Evolutionary conservation across 2,329 filamentous ascomycete species (phyloP).

Genomic region (Westerdykella ornata): DNA sequence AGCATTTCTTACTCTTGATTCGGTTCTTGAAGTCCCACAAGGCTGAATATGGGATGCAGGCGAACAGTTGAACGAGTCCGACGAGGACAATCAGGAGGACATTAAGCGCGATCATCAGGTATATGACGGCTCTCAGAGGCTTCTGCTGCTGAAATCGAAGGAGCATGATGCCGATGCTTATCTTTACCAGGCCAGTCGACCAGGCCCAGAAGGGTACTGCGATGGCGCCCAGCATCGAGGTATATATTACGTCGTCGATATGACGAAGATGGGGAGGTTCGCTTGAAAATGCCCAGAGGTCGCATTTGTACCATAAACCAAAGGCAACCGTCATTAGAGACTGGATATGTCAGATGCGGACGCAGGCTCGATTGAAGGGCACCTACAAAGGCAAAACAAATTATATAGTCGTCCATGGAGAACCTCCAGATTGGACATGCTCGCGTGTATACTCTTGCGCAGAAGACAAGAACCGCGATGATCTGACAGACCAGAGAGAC

Average conservation of each 20-base stretch:
- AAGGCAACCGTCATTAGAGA: constrained; percentile 8
- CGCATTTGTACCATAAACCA: constrained; percentile 1
- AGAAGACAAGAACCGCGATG: constrained; percentile 6
- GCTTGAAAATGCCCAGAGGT: constrained; percentile 6
- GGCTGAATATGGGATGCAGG: constrained; percentile 8
- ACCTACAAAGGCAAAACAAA: constrained; percentile 10
- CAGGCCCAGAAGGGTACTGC: constrained; percentile 13
- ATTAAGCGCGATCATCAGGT: constrained; percentile 9
- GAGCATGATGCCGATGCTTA: constrained; percentile 13
- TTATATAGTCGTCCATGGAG: constrained; percentile 11
- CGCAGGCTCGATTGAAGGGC: neutral
- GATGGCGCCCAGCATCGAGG: constrained; percentile 5
- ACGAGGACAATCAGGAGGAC: constrained; percentile 9
- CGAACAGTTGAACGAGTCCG: constrained; percentile 6
- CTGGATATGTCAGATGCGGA: constrained; percentile 1
- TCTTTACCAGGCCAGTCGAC: constrained; percentile 13
- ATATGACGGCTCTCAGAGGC: constrained; percentile 7
- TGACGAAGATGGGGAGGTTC: neutral
- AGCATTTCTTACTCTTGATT: constrained; percentile 7
- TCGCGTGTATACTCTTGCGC: constrained; percentile 11
- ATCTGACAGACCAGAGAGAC: constrained; percentile 6
- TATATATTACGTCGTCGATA: neutral
- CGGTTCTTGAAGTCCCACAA: constrained; percentile 6
- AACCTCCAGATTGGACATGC: constrained; percentile 8
- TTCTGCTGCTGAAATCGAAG: constrained; percentile 9